Conservation (phyloP, 2,329 filamentous ascomycete genomes). For the Pseudogymnoascus sp. region DNA sequence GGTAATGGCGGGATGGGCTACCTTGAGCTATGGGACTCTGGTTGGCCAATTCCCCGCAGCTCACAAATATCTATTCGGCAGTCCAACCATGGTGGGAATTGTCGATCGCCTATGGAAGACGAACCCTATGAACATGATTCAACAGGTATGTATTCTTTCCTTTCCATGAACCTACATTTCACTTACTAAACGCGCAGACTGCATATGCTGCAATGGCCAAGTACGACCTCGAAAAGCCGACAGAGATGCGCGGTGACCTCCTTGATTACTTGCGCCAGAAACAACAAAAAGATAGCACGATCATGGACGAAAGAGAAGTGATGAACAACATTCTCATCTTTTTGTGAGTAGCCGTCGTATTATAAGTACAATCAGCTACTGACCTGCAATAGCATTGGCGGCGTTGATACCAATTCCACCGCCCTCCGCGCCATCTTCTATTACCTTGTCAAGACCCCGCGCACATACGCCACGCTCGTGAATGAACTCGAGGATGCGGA, state of each 20-base stretch:
- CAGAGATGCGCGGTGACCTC: background rate
- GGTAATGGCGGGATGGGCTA: slow-evolving; percentile 5
- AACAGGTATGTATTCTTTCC: background rate
- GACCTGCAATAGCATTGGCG: slow-evolving; percentile 8
- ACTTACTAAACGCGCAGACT: background rate
- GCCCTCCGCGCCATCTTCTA: slow-evolving; percentile 14
- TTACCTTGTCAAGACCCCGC: slow-evolving; percentile 13
- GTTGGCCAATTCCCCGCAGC: slow-evolving; percentile 6
- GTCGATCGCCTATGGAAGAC: background rate
- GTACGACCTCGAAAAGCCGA: background rate
- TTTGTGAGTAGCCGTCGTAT: background rate
- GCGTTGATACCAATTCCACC: slow-evolving; percentile 15
- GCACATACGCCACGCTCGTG: slow-evolving; percentile 7
- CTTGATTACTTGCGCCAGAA: background rate
- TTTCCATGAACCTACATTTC: background rate
- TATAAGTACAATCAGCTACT: background rate
- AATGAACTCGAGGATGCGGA: slow-evolving; percentile 12
- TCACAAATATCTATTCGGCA: slow-evolving; percentile 10
- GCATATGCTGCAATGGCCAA: background rate
- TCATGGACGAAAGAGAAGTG: background rate
- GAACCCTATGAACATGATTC: slow-evolving; percentile 1
- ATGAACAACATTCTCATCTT: background rate
- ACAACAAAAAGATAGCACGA: background rate
- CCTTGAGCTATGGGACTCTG: slow-evolving; percentile 1
- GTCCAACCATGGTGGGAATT: background rate